Conservation (phyloP, 2,329 filamentous ascomycete genomes). For the Paraconiothyrium sp. region DNA sequence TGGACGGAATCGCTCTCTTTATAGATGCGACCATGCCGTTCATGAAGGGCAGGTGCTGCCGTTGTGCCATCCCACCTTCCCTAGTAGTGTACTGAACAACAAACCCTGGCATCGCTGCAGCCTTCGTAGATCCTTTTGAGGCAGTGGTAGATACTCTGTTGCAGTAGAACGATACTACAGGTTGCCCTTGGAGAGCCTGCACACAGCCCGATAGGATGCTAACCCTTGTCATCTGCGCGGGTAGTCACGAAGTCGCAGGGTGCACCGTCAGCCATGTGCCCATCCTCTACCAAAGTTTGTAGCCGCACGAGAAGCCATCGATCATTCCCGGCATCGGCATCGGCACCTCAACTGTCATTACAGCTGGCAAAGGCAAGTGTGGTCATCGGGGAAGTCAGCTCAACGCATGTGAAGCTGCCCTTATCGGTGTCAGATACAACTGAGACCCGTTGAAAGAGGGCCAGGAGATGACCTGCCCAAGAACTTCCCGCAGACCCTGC, state of each 20-base stretch:
- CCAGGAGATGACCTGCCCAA: neutral
- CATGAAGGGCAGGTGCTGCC: neutral
- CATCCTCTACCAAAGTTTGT: conserved; percentile 10
- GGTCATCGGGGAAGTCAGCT: conserved; percentile 4
- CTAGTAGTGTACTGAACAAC: conserved; percentile 18
- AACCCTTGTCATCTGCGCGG: conserved; percentile 21
- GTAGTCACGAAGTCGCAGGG: conserved; percentile 21
- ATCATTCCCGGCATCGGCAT: neutral
- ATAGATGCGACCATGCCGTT: conserved; percentile 23
- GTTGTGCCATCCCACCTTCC: conserved; percentile 25
- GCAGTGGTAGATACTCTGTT: conserved; percentile 25
- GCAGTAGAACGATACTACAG: conserved; percentile 26
- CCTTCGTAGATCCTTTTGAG: conserved; percentile 16
- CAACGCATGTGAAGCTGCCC: neutral
- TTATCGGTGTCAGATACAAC: neutral
- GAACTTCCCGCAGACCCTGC: conserved; percentile 13
- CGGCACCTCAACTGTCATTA: neutral
- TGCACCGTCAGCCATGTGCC: conserved; percentile 17
- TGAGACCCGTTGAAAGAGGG: neutral
- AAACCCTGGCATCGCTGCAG: conserved; percentile 21
- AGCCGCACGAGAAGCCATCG: neutral
- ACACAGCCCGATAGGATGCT: conserved; percentile 24
- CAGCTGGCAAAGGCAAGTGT: neutral
- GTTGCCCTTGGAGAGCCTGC: neutral
- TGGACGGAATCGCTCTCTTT: conserved; percentile 18